Evolutionary conservation across 78 protist species (phyloP).

Genomic region (Pigoraptor vietnamica): DNA sequence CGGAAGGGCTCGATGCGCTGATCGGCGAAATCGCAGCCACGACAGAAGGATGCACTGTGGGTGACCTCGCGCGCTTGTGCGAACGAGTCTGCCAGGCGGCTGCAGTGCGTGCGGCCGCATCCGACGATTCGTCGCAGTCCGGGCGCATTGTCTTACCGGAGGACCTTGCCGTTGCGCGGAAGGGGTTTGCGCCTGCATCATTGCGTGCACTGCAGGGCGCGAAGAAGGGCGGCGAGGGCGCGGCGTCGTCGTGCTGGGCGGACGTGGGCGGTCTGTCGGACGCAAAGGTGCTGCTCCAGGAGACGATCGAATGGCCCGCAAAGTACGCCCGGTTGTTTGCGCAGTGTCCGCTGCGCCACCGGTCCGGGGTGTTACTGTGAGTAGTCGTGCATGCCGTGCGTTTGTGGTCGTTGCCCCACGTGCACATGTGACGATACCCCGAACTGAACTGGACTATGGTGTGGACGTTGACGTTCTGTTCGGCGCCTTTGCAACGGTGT

Average conservation of each 20-base stretch:
- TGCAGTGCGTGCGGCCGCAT: neutral
- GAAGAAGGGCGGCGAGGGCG: neutral
- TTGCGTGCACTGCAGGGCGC: neutral
- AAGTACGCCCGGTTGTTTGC: conserved; percentile 53
- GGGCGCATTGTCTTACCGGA: neutral
- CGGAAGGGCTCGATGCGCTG: neutral
- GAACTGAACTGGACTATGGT: no score
- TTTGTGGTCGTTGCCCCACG: neutral
- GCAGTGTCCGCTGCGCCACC: conserved; percentile 46
- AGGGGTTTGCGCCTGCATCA: neutral
- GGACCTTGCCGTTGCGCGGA: neutral
- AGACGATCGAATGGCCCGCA: conserved; percentile 68
- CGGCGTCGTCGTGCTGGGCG: neutral
- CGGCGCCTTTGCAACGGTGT: no score
- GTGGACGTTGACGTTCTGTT: no score
- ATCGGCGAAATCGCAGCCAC: neutral
- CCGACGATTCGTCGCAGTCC: neutral
- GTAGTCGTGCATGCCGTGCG: neutral
- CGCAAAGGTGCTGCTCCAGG: conserved; percentile 43
- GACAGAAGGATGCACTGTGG: neutral
- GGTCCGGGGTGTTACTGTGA: conserved; percentile 59
- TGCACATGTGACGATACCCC: neutral
- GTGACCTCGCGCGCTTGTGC: neutral
- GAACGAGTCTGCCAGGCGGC: neutral
- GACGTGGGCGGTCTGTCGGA: conserved; percentile 26